Evolutionary conservation across 208 protist genomes (phyloP).

Genomic region (Trypanosoma lewisi): DNA sequence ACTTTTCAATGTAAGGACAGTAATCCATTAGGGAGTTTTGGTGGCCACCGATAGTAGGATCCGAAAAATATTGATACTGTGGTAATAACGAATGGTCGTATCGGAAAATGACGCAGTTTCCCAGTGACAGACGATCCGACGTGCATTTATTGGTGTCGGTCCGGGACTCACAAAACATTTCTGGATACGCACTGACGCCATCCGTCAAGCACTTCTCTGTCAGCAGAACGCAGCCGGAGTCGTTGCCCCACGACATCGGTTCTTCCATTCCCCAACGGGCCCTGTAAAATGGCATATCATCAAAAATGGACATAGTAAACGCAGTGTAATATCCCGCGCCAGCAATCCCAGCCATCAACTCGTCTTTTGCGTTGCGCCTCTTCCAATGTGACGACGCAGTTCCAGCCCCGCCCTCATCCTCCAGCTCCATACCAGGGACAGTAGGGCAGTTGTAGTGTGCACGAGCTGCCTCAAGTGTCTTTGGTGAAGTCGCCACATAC

Average conservation of each 20-base stretch:
- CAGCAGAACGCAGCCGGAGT: slow-evolving; percentile 56
- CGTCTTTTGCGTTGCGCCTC: slow-evolving; percentile 70
- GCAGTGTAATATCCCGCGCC: slow-evolving; percentile 47
- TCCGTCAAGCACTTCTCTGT: slow-evolving; percentile 38
- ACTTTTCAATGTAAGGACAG: no score
- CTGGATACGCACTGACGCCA: slow-evolving; percentile 28
- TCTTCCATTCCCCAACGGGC: slow-evolving; percentile 66
- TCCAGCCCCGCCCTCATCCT: slow-evolving; percentile 53
- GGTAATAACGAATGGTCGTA: no score
- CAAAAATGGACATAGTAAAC: no score
- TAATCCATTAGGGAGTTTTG: no score
- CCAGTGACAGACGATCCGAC: slow-evolving; percentile 23
- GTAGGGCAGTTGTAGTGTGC: slow-evolving; percentile 67
- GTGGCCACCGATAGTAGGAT: no score
- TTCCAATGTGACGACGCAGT: slow-evolving; percentile 84
- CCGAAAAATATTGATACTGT: no score
- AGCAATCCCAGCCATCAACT: slow-evolving; percentile 69
- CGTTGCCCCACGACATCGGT: slow-evolving; percentile 63
- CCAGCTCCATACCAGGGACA: slow-evolving; percentile 67
- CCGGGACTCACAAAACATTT: slow-evolving; percentile 45
- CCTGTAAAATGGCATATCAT: no score
- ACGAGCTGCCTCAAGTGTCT: slow-evolving; percentile 31
- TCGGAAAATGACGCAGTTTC: no score
- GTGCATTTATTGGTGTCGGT: not conserved
- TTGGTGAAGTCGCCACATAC: no score